Conservation (phyloP, 441 rosid species). For the Brassica hybrid region DNA sequence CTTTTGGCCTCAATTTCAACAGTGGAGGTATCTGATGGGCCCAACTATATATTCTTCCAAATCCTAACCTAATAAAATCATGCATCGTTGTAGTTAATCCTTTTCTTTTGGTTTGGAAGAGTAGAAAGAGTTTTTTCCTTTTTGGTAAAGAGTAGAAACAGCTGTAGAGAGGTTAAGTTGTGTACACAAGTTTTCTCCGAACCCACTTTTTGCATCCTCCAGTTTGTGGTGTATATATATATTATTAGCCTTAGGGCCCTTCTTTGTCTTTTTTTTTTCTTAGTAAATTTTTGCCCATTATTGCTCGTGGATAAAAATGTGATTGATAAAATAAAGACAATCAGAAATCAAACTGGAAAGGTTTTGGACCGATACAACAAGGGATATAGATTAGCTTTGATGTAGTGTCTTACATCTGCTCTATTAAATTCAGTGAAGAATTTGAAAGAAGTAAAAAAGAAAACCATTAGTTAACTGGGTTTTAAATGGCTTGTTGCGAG, state of each 20-base stretch:
- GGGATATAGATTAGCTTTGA: no score
- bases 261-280: not conserved
- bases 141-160: slow-evolving; percentile 18
- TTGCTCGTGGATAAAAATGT: no score
- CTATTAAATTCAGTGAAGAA: no score
- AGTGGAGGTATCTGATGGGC: slow-evolving; percentile 22
- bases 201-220: slow-evolving; percentile 20
- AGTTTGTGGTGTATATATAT: slow-evolving; percentile 14
- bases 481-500: no score
- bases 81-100: slow-evolving; percentile 2
- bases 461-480: no score
- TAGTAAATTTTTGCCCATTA: slow-evolving; percentile 20
- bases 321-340: no score
- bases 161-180: slow-evolving; percentile 18
- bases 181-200: slow-evolving; percentile 25
- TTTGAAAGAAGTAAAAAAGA: no score
- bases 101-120: slow-evolving; percentile 1
- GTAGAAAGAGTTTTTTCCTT: not conserved
- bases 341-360: no score
- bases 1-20: slow-evolving; percentile 16
- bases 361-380: no score
- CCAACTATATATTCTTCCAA: slow-evolving; percentile 18
- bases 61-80: slow-evolving; percentile 12
- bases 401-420: no score
- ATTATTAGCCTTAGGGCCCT: slow-evolving; percentile 6